These are phyloP conservation scores for Kuraishia floccosa DNA, from an alignment of 805 yeast species.

Conservation along the genomic window DNA sequence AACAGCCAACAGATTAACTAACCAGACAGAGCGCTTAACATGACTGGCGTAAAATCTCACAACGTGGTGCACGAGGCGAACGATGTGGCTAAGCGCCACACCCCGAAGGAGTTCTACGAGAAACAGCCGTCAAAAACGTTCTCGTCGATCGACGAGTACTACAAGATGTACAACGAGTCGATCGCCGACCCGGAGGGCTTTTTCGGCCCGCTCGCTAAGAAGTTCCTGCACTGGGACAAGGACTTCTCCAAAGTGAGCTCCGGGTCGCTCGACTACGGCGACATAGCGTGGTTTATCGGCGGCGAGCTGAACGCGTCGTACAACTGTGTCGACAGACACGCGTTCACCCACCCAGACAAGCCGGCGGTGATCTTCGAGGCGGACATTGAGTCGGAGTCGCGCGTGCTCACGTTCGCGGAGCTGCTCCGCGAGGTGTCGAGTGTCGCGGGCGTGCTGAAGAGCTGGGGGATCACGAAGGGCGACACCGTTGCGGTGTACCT, in stretches of 20 bases:
- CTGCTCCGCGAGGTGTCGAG: conserved; percentile 74
- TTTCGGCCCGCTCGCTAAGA: conserved; percentile 67
- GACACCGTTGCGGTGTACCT: conserved; percentile 93
- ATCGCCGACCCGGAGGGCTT: conserved; percentile 74
- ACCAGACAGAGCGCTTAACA: too few relatives aligned
- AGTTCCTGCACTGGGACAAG: conserved; percentile 68
- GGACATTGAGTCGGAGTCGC: conserved; percentile 71
- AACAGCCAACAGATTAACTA: too few relatives aligned
- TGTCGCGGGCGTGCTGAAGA: conserved; percentile 72
- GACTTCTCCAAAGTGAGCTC: conserved; percentile 54
- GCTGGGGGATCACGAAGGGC: conserved; percentile 87
- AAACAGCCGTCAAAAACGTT: conserved; percentile 55
- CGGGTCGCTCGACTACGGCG: conserved; percentile 66
- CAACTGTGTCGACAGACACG: conserved; percentile 95
- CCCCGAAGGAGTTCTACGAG: conserved; percentile 42
- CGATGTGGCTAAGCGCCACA: conserved; percentile 31
- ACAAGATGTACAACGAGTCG: conserved; percentile 58
- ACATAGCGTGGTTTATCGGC: conserved; percentile 86
- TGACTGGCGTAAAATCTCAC: conserved; percentile 13
- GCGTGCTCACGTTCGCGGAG: conserved; percentile 75
- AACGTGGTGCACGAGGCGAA: conserved; percentile 54
- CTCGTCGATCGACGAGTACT: conserved; percentile 55
- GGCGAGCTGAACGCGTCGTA: conserved; percentile 90
- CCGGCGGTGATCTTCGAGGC: conserved; percentile 86
- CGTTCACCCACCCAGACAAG: conserved; percentile 76